phyloP scores from a whole-genome alignment of 805 yeast genomes.

The Wickerhamomyces strasburgensis region DNA sequence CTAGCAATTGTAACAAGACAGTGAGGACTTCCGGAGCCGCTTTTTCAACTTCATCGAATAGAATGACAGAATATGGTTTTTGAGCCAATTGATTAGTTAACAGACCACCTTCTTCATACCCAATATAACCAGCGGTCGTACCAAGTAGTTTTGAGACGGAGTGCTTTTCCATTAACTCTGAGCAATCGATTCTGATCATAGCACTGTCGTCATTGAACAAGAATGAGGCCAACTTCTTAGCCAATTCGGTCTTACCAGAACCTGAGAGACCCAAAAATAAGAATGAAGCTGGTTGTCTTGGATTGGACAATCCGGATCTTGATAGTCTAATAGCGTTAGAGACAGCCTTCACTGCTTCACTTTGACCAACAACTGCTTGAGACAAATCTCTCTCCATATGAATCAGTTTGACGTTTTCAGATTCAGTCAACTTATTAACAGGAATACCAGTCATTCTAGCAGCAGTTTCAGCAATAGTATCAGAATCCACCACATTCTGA shows the following conservation, averaged over 20 bases:
- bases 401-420: slow-evolving; percentile 89
- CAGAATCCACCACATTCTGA: slow-evolving; percentile 86
- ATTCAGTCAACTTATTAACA: slow-evolving; percentile 87
- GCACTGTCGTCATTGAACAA: slow-evolving; percentile 94
- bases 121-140: slow-evolving; percentile 96
- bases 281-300: slow-evolving; percentile 95
- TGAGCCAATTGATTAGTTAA: slow-evolving; percentile 88
- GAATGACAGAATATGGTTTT: slow-evolving; percentile 91
- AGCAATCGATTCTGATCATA: slow-evolving; percentile 96
- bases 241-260: slow-evolving; percentile 97
- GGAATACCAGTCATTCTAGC: slow-evolving; percentile 97
- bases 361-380: slow-evolving; percentile 86
- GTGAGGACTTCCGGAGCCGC: slow-evolving; percentile 98
- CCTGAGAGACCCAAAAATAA: slow-evolving; percentile 93
- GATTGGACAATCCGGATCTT: slow-evolving; percentile 93
- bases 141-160: slow-evolving; percentile 93
- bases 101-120: slow-evolving; percentile 97
- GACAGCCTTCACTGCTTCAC: slow-evolving; percentile 94
- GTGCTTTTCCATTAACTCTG: slow-evolving; percentile 93
- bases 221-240: slow-evolving; percentile 95
- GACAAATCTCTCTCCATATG: slow-evolving; percentile 89
- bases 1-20: slow-evolving; percentile 83
- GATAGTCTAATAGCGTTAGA: slow-evolving; percentile 90
- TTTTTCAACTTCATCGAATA: slow-evolving; percentile 97
- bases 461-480: slow-evolving; percentile 93